Percentiles rank a stretch among this genome's conserved stretches.
Evolutionary conservation across 352 stramenopile genomes (phyloP).

Genomic region (Phytophthora capsici): DNA sequence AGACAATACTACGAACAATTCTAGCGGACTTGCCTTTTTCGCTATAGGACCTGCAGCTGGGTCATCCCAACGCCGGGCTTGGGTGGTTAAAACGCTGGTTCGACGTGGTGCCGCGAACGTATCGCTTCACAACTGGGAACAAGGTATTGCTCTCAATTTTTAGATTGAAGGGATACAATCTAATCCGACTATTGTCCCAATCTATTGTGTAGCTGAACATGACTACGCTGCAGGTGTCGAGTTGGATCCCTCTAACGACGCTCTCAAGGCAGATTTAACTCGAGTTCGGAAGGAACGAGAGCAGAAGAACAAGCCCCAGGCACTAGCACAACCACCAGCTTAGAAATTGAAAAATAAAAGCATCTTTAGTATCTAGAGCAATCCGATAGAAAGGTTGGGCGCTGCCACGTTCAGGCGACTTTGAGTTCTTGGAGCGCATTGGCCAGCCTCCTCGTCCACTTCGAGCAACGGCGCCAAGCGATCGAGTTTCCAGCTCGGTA

Average conservation of each 20-base stretch:
- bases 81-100: conserved; percentile 82
- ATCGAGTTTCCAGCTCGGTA: conserved; percentile 42
- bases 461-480: conserved; percentile 13
- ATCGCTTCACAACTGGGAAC: conserved; percentile 38
- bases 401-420: conserved; percentile 15
- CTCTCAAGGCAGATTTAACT: conserved; percentile 52
- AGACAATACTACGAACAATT: conserved; percentile 3
- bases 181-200: too few species aligned
- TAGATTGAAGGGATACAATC: too few species aligned
- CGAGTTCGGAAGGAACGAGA: conserved; percentile 41
- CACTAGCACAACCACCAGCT: conserved; percentile 1
- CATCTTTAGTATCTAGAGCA: conserved; percentile 21
- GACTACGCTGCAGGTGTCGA: conserved; percentile 67
- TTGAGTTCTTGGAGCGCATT: conserved; percentile 1
- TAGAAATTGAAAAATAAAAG: conserved; percentile 3
- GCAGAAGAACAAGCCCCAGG: conserved; percentile 7
- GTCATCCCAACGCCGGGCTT: conserved; percentile 61
- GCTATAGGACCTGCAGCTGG: conserved; percentile 57
- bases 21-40: conserved; percentile 59
- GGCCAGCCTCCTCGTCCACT: conserved; percentile 31
- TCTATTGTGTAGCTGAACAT: conserved; percentile 43
- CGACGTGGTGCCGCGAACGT: conserved; percentile 62
- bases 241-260: conserved; percentile 63
- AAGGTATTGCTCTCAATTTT: conserved; percentile 38
- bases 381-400: conserved; percentile 33